Percentiles rank a stretch among this genome's conserved stretches.
Evolutionary conservation across 345 rosid genomes (phyloP).

Genomic region (Viola odorata): DNA sequence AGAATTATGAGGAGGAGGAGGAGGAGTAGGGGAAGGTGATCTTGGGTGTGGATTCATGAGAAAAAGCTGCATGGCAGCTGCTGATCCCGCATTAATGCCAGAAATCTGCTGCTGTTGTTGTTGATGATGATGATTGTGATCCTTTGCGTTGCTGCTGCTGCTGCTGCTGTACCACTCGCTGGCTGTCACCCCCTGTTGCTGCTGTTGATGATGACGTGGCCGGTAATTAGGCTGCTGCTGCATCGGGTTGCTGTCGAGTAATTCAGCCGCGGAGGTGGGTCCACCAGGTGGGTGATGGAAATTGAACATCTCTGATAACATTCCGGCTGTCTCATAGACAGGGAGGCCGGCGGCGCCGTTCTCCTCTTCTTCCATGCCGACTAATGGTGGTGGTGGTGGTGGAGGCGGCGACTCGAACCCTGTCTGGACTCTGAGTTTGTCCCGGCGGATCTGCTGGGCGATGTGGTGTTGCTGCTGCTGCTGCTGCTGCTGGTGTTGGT

Average conservation of each 20-base stretch:
- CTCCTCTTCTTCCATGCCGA: slow-evolving; percentile 52
- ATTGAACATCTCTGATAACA: slow-evolving; percentile 95
- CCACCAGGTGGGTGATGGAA: slow-evolving; percentile 37
- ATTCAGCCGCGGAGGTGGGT: slow-evolving; percentile 29
- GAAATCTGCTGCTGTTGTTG: slow-evolving; percentile 52
- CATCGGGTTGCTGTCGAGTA: slow-evolving; percentile 25
- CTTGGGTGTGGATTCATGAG: slow-evolving; percentile 82
- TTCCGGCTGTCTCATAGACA: slow-evolving; percentile 71
- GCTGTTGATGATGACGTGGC: slow-evolving; percentile 5
- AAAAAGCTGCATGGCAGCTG: slow-evolving; percentile 91
- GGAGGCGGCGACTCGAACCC: slow-evolving; percentile 39
- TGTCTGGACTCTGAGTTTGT: slow-evolving; percentile 42
- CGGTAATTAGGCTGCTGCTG: slow-evolving; percentile 18
- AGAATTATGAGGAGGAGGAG: slow-evolving; percentile 33
- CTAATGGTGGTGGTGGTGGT: slow-evolving; percentile 42
- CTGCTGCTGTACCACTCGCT: slow-evolving; percentile 45
- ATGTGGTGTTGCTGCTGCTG: slow-evolving; percentile 47
- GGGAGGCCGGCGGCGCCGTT: slow-evolving; percentile 40
- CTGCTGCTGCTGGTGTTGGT: slow-evolving; percentile 19
- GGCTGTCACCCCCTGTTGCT: slow-evolving; percentile 8
- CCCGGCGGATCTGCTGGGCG: slow-evolving; percentile 66
- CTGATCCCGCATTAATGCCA: slow-evolving; percentile 59
- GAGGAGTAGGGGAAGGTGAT: slow-evolving; percentile 55
- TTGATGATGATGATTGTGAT: slow-evolving; percentile 25
- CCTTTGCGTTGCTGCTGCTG: slow-evolving; percentile 28